Percentiles rank a stretch among this genome's conserved stretches.
phyloP scores from a whole-genome alignment of 2,329 filamentous ascomycete genomes.

The Colletotrichum plurivorum region DNA sequence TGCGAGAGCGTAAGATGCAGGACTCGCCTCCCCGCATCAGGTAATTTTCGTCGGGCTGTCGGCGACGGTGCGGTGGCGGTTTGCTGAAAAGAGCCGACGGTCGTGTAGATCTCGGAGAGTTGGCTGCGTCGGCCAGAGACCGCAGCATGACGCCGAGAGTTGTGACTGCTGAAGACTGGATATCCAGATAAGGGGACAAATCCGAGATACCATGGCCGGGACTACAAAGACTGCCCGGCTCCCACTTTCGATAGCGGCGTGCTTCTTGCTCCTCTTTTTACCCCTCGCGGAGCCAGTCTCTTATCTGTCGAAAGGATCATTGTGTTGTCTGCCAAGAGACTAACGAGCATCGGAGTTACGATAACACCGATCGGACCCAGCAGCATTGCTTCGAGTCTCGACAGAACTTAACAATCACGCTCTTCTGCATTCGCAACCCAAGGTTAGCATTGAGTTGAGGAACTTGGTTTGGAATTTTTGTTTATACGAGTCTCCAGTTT shows the following conservation, averaged over 20 bases:
- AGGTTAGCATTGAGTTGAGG: neutral
- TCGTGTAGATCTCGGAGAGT: neutral
- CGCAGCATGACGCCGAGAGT: neutral
- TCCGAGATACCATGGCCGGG: neutral
- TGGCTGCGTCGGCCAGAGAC: neutral
- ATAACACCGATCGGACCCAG: neutral
- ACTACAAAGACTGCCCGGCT: neutral
- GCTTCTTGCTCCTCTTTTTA: neutral
- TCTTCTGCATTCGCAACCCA: neutral
- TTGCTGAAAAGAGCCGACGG: neutral
- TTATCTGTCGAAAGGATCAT: neutral
- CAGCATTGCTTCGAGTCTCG: neutral
- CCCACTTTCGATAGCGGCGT: neutral
- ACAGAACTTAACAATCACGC: neutral
- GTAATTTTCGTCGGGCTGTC: constrained; percentile 30
- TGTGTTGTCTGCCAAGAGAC: neutral
- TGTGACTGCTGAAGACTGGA: neutral
- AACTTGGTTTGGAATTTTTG: too few species aligned
- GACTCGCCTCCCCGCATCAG: neutral
- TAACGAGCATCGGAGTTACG: neutral
- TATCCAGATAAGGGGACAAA: neutral
- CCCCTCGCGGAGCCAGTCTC: neutral
- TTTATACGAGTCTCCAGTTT: too few species aligned
- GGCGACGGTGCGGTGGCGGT: constrained; percentile 17
- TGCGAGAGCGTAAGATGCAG: too few species aligned